Conservation (phyloP, 1,139 yeast species). For the Debaryomyces sp. region DNA sequence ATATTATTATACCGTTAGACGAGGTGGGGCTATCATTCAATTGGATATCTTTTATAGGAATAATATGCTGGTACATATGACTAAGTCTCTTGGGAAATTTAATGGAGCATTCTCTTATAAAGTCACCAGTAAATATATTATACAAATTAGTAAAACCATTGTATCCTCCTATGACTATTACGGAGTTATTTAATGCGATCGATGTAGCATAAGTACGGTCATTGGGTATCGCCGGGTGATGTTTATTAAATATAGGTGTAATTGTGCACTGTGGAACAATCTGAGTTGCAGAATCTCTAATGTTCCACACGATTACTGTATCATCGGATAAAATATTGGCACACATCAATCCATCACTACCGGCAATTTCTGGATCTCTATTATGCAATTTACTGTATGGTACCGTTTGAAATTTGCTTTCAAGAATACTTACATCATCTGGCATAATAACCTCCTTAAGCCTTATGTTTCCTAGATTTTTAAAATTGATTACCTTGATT, state of each 20-base stretch:
- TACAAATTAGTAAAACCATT: slow-evolving; percentile 65
- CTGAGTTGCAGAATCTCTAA: slow-evolving; percentile 27
- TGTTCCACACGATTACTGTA: slow-evolving; percentile 44
- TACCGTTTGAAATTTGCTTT: slow-evolving; percentile 23
- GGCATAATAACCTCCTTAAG: slow-evolving; percentile 17
- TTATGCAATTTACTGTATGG: slow-evolving; percentile 10
- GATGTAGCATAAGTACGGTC: slow-evolving; percentile 23
- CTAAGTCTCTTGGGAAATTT: slow-evolving; percentile 47
- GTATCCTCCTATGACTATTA: slow-evolving; percentile 62
- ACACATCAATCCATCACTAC: slow-evolving; percentile 43
- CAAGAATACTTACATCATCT: slow-evolving; percentile 19
- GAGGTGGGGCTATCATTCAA: slow-evolving; percentile 45
- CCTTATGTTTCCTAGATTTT: slow-evolving; percentile 7
- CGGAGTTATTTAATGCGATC: slow-evolving; percentile 42
- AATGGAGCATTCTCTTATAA: slow-evolving; percentile 49
- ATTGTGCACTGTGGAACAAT: slow-evolving; percentile 26
- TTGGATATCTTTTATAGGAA: slow-evolving; percentile 46
- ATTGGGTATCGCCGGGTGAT: slow-evolving; percentile 17
- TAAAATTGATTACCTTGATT: slow-evolving; percentile 32
- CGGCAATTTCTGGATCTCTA: slow-evolving; percentile 25
- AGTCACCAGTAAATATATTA: slow-evolving; percentile 64
- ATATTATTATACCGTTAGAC: slow-evolving; percentile 55
- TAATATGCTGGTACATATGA: slow-evolving; percentile 23
- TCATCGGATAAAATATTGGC: slow-evolving; percentile 39
- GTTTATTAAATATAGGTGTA: slow-evolving; percentile 20